Base-by-base conservation (phyloP, 169 alveolate genomes). In the Plasmodium fragile region DNA sequence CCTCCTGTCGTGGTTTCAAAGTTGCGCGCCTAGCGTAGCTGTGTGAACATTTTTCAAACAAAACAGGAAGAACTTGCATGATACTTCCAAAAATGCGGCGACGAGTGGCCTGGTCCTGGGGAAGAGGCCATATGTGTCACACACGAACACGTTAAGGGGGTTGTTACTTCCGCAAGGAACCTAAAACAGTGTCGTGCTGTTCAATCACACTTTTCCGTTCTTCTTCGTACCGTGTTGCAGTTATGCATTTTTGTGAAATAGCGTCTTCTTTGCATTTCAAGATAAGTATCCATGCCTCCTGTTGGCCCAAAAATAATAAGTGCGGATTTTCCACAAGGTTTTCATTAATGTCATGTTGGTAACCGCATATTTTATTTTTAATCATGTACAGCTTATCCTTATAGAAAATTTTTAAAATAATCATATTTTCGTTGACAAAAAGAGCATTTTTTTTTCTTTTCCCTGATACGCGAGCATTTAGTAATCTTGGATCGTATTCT, bases 211-310 rank as follows among this genome's bases (percentile, higher is more conserved):
- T 16, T 89, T 77, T 45, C 71, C 75, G 65, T 89, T 78, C 53
- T 34, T 89, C 30, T 59, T 89, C 72, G 72, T 89, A 89, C 45
- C 65, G 78, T 16, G 34, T 36, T 55, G 84, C 18, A 32, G 49
- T 25, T 36, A 89, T 18, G 32, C 69, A 89, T 11, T 45, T 89
- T 13, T 78, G 55, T 59, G 72, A 10, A 22, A 73, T 34, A 32
- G 10, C 25, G 1, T 55, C 34, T 18, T 89, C 72, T 70, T 77
- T 89, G 39, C 72, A 53, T 78, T 89, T 89, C 13, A 89, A 22
- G 70, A 89, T 89, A 89, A 89, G 59, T 55, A 89, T n/a, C 94
- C 94, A 89, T 13, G 87, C 80, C 18, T 77, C 87, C 32, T 55
- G 81, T 59, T 69, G 45, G 52, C 49, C 52, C 32, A 39, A 36